Evolutionary conservation across 768 basidiomycete genomes (phyloP).

Genomic region (Agrocybe praecox): DNA sequence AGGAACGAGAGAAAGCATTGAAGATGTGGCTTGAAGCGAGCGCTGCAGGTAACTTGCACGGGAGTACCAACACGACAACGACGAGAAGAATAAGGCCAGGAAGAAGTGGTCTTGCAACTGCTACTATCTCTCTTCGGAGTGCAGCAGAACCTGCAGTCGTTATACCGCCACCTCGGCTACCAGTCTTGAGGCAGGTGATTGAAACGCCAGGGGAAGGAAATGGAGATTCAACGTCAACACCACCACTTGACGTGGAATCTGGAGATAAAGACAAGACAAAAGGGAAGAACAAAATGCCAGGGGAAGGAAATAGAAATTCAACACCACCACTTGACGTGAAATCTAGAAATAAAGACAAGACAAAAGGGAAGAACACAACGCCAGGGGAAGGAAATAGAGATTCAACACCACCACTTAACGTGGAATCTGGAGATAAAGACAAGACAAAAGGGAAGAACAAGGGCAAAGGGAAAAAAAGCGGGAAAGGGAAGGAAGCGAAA

Average conservation of each 20-base stretch:
- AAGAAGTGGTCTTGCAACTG: constrained; percentile 63
- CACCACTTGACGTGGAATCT: background rate
- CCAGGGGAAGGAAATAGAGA: background rate
- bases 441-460: background rate
- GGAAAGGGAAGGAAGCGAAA: background rate
- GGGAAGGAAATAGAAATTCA: background rate
- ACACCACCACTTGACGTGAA: background rate
- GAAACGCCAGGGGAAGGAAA: background rate
- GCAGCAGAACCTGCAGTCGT: constrained; percentile 16
- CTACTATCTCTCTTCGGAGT: constrained; percentile 62
- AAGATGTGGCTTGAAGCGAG: constrained; percentile 48
- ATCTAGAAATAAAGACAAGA: background rate
- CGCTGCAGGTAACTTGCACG: constrained; percentile 1
- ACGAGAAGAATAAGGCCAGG: constrained; percentile 39
- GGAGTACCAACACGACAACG: background rate
- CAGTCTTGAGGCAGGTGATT: background rate
- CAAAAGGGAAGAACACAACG: background rate
- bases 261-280: background rate
- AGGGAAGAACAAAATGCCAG: background rate
- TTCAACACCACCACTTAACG: background rate
- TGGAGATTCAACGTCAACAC: background rate
- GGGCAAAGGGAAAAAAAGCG: background rate
- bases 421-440: background rate
- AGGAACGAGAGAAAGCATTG: constrained; percentile 67
- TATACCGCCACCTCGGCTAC: background rate